Evolutionary conservation across 1,284 basidiomycete species (phyloP).

Genomic region (Abortiporus biennis): DNA sequence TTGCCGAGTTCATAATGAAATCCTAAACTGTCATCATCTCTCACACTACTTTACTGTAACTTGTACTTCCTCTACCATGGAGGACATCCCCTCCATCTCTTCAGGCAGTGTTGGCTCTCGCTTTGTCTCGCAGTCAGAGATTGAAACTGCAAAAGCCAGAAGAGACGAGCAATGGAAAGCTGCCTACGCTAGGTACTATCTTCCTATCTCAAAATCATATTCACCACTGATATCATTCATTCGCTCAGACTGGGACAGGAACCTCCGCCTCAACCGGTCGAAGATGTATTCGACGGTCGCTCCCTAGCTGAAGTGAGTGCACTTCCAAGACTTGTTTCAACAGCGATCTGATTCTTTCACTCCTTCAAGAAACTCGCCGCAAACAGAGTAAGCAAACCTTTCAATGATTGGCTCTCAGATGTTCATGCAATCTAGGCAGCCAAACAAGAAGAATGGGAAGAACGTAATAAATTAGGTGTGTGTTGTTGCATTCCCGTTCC

Average conservation of each 20-base stretch:
- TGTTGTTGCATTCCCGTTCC: constrained; percentile 2
- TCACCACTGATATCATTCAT: constrained; percentile 5
- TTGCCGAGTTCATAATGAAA: background rate
- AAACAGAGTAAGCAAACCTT: constrained; percentile 53
- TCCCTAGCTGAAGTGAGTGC: constrained; percentile 82
- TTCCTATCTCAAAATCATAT: background rate
- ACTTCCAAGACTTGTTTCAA: constrained; percentile 18
- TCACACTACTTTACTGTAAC: background rate
- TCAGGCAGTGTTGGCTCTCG: constrained; percentile 66
- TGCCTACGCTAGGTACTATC: constrained; percentile 76
- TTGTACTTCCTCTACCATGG: constrained; percentile 21
- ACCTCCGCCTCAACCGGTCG: constrained; percentile 71
- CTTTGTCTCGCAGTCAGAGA: constrained; percentile 73
- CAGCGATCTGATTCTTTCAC: too few relatives aligned
- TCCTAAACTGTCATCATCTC: background rate
- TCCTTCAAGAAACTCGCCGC: constrained; percentile 83
- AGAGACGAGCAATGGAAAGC: constrained; percentile 89
- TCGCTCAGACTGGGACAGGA: constrained; percentile 79
- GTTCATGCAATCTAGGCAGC: constrained; percentile 48
- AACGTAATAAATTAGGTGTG: constrained; percentile 81
- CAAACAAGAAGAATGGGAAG: constrained; percentile 94
- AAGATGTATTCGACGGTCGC: constrained; percentile 80
- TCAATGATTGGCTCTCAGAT: constrained; percentile 4
- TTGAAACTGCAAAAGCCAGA: constrained; percentile 72
- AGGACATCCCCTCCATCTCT: constrained; percentile 58